Evolutionary conservation across 768 basidiomycete genomes (phyloP).

Genomic region (Pholiota molesta): DNA sequence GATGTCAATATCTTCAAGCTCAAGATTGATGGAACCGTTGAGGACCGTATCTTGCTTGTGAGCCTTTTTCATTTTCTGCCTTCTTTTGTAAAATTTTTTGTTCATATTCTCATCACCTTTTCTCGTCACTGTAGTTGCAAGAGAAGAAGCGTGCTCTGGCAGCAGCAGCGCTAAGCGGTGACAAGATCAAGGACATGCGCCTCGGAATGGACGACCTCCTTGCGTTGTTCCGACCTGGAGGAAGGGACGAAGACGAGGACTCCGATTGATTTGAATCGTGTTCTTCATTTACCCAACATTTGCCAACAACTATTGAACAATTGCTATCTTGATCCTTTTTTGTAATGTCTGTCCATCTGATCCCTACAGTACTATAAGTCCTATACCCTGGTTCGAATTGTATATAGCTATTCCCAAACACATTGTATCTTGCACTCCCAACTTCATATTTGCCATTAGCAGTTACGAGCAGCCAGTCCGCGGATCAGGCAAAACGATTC

Average conservation of each 20-base stretch:
- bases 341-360: background rate
- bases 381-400: background rate
- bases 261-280: conserved; percentile 17
- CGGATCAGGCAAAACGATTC: background rate
- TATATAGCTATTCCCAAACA: background rate
- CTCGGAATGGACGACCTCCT: conserved; percentile 87
- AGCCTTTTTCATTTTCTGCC: conserved; percentile 11
- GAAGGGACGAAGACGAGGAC: conserved; percentile 59
- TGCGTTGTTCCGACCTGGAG: conserved; percentile 69
- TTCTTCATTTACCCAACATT: too few species aligned
- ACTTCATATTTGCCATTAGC: too few species aligned
- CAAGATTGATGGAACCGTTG: conserved; percentile 84
- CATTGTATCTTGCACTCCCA: too few species aligned
- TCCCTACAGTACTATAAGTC: background rate
- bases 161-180: conserved; percentile 82
- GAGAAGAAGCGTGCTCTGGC: conserved; percentile 88
- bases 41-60: conserved; percentile 81
- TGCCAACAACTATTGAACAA: background rate
- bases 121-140: conserved; percentile 61
- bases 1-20: conserved; percentile 90
- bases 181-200: conserved; percentile 83
- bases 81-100: background rate
- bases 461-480: background rate
- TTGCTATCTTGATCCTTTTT: background rate
- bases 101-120: background rate